Percentiles rank a stretch among this genome's conserved stretches.
phyloP scores from a whole-genome alignment of 176 grass and related monocot genomes.

The Dactylis glomerata region DNA sequence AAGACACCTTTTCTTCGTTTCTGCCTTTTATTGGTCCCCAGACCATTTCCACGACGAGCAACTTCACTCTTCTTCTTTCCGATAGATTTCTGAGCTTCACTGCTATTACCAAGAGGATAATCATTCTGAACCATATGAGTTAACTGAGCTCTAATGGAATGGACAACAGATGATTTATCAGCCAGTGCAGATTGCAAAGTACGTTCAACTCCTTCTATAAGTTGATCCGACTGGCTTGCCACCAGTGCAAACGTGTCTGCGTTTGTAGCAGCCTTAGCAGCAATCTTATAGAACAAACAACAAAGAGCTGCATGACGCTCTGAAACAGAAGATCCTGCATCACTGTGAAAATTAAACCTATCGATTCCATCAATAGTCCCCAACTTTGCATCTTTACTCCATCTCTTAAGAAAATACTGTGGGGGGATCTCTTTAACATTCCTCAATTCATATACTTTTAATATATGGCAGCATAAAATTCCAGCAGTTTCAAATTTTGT shows the following conservation, averaged over 20 bases:
- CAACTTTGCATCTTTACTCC: conserved; percentile 84
- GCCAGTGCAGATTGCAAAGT: conserved; percentile 44
- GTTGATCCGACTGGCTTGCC: conserved; percentile 60
- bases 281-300: conserved; percentile 67
- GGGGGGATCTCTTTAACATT: conserved; percentile 67
- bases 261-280: conserved; percentile 82
- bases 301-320: conserved; percentile 65
- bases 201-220: conserved; percentile 69
- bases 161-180: conserved; percentile 49
- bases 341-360: conserved; percentile 43
- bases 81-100: conserved; percentile 41
- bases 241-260: conserved; percentile 57
- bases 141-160: conserved; percentile 43
- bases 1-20: conserved; percentile 72
- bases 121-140: conserved; percentile 45
- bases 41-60: conserved; percentile 41
- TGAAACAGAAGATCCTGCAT: conserved; percentile 41
- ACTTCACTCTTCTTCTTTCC: conserved; percentile 59
- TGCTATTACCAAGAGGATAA: conserved; percentile 39
- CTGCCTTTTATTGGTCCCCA: conserved; percentile 53
- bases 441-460: conserved; percentile 81
- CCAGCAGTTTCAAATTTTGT: conserved; percentile 78
- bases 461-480: conserved; percentile 82
- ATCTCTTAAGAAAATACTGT: conserved; percentile 76
- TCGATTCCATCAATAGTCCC: conserved; percentile 29